A percentile compares a stretch with the other conserved stretches of the same genome.
Conservation (phyloP, 2,329 filamentous ascomycete genomes). For the Colletotrichum lentis region DNA sequence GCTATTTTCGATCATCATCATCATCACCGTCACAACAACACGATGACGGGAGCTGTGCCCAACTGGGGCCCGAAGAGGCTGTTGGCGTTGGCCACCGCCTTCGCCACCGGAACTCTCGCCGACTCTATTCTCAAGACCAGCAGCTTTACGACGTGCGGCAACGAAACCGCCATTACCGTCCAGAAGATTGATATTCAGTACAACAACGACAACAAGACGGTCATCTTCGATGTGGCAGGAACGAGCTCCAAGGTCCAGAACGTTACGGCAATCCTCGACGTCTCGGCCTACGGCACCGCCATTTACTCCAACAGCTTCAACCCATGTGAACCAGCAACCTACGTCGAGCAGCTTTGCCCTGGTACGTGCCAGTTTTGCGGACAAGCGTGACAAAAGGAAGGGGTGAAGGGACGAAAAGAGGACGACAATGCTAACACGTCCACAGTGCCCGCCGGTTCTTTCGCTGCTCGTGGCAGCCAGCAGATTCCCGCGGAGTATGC, state of each 20-base stretch:
- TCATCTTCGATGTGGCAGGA: slow-evolving; percentile 85
- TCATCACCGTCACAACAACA: slow-evolving; percentile 27
- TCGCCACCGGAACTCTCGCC: slow-evolving; percentile 63
- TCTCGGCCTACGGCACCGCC: slow-evolving; percentile 83
- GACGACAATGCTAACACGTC: slow-evolving; percentile 34
- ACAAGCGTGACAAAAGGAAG: neutral
- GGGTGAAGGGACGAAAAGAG: too few species aligned
- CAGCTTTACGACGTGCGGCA: slow-evolving; percentile 77
- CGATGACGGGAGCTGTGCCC: slow-evolving; percentile 47
- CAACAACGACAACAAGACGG: slow-evolving; percentile 74
- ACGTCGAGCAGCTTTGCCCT: slow-evolving; percentile 81
- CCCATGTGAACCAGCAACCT: slow-evolving; percentile 75
- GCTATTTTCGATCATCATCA: neutral
- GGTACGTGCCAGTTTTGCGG: slow-evolving; percentile 57
- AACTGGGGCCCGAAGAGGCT: slow-evolving; percentile 45
- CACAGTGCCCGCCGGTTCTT: slow-evolving; percentile 75
- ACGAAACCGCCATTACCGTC: slow-evolving; percentile 66
- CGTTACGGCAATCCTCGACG: slow-evolving; percentile 77
- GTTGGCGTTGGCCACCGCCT: slow-evolving; percentile 48
- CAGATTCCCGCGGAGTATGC: slow-evolving; percentile 76
- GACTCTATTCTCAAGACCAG: slow-evolving; percentile 79
- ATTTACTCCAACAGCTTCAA: slow-evolving; percentile 85
- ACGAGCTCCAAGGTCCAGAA: slow-evolving; percentile 78
- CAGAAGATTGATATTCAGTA: slow-evolving; percentile 80
- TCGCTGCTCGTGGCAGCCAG: slow-evolving; percentile 76